Percentiles rank a stretch among this genome's conserved stretches.
These are phyloP conservation scores for Alternaria longipes DNA, from an alignment of 2,329 filamentous ascomycete species.

Conservation along the genomic window DNA sequence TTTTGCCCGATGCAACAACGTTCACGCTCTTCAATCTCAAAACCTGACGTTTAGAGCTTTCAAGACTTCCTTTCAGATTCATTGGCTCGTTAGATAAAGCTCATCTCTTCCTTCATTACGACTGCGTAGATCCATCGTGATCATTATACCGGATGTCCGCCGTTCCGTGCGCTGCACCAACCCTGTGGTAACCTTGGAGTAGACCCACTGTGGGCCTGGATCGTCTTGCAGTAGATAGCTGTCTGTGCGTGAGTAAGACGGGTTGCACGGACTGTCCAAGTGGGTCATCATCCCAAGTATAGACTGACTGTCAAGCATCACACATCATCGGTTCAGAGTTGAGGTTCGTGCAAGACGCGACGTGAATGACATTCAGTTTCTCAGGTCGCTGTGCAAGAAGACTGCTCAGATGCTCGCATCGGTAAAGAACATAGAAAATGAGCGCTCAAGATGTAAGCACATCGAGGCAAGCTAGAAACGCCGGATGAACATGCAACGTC, in stretches of 20 bases:
- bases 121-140: neutral
- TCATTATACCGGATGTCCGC: neutral
- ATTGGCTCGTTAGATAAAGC: neutral
- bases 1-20: neutral
- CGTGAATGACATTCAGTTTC: conserved; percentile 3
- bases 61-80: neutral
- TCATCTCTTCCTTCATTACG: neutral
- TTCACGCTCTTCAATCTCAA: neutral
- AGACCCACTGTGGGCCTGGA: conserved; percentile 1
- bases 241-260: conserved; percentile 1
- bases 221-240: conserved; percentile 1
- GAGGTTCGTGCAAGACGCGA: neutral
- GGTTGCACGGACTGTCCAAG: neutral
- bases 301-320: neutral
- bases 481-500: conserved; percentile 32
- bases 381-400: conserved; percentile 26
- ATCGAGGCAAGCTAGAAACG: conserved; percentile 19
- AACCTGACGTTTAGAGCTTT: neutral
- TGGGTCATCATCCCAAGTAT: neutral
- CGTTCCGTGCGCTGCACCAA: neutral
- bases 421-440: neutral
- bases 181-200: neutral
- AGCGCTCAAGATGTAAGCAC: conserved; percentile 8
- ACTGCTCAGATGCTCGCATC: conserved; percentile 22
- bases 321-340: neutral